Base-by-base conservation (phyloP, 2,329 filamentous ascomycete genomes). In the Colletotrichum viniferum region DNA sequence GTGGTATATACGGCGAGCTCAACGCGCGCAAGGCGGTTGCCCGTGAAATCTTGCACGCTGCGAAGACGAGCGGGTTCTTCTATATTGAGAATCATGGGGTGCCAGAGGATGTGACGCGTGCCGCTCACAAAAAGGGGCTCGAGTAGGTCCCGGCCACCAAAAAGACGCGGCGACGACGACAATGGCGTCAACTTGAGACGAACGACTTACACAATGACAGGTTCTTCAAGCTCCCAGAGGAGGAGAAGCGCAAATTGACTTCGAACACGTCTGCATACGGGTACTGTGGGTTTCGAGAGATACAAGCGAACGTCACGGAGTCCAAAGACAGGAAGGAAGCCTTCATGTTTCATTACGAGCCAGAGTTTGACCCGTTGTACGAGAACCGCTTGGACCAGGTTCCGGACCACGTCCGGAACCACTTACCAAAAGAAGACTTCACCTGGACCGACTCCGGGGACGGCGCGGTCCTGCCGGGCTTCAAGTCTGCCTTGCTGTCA, bases 11-110 rank as follows among this genome's bases (percentile, higher is more conserved):
- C 30, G 83, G 86, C n/a, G 78, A 81, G 5, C 55, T 84, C 0
- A 78, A 82, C 7, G 82, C 82, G 4, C 83, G 86, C 1, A 83
- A 84, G 48, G 76, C 77, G 2, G 78, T 88, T 2, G 87, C 87
- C 0, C 65, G 77, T 5, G 77, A 83, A 14, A 83, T 89, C 4
- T 81, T 82, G 63, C 78, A 81, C 13, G 86, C 87, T 0, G 84
- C 86, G 5, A 80, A 86, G 26, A 85, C 83, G 48, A 87, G 83
- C 0, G 87, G 87, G 1, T 88, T 88, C 78, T 88, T 88, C 77
- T 88, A 88, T 72, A 82, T 88, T 73, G 84, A 84, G 74, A 87
- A 88, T 56, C 85, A 87, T 78, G 85, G 85, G 0, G 85, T 87
- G 14, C 69, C 81, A 0, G 79, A 83, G 34, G 79, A 81, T 34